phyloP scores from a whole-genome alignment of 2,329 filamentous ascomycete species.

The Iodosphaeria phyllophila region DNA sequence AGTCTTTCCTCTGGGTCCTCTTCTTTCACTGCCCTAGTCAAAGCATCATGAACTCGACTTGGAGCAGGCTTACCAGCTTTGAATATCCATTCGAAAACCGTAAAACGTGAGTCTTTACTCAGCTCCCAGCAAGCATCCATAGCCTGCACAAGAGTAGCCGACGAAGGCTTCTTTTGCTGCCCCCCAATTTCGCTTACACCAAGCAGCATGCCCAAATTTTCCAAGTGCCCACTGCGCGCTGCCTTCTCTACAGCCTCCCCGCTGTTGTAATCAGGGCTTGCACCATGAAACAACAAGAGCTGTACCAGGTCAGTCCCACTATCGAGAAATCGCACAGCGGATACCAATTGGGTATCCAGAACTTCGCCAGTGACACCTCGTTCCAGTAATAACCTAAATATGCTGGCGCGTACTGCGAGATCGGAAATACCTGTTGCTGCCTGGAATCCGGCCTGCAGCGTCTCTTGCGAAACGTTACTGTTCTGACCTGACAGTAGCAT shows the following conservation, averaged over 20 bases:
- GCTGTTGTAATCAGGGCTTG: slow-evolving; percentile 32
- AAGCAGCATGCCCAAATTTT: slow-evolving; percentile 30
- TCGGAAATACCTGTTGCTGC: slow-evolving; percentile 33
- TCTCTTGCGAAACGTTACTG: slow-evolving; percentile 18
- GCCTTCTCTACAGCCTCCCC: slow-evolving; percentile 37
- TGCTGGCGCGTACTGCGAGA: slow-evolving; percentile 24
- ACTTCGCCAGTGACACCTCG: slow-evolving; percentile 29
- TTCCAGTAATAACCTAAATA: slow-evolving; percentile 31
- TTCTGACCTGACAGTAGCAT: slow-evolving; percentile 29
- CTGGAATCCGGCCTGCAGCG: slow-evolving; percentile 31
- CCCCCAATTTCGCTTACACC: slow-evolving; percentile 22
- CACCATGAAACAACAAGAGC: slow-evolving; percentile 31
- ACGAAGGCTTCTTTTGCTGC: slow-evolving; percentile 25
- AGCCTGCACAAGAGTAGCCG: slow-evolving; percentile 26
- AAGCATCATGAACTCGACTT: slow-evolving; percentile 28
- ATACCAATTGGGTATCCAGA: slow-evolving; percentile 32
- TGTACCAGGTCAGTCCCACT: slow-evolving; percentile 26
- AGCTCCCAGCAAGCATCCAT: slow-evolving; percentile 36
- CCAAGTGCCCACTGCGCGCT: slow-evolving; percentile 28
- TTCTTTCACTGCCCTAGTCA: slow-evolving; percentile 33
- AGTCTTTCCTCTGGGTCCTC: slow-evolving; percentile 27
- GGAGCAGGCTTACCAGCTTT: slow-evolving; percentile 27
- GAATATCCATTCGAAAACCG: slow-evolving; percentile 29
- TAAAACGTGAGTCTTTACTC: slow-evolving; percentile 25
- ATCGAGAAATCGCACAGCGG: slow-evolving; percentile 30